A percentile compares a stretch with the other conserved stretches of the same genome.
Conservation (phyloP, 345 rosid species). For the Pugionium cornutum region DNA sequence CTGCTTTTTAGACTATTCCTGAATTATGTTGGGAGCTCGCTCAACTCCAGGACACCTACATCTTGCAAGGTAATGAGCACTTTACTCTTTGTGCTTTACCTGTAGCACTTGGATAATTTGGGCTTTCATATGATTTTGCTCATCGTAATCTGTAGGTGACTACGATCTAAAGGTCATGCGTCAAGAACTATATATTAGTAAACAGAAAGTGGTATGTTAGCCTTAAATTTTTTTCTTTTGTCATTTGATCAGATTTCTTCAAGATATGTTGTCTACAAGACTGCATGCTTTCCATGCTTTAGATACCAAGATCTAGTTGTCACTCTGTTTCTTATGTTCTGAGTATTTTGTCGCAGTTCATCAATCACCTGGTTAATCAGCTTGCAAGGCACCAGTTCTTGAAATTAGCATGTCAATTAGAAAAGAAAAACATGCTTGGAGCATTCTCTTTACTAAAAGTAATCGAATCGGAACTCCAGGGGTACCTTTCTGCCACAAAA, state of each 20-base stretch:
- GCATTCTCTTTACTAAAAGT: conserved; percentile 87
- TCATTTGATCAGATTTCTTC: background rate
- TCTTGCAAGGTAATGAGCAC: conserved; percentile 71
- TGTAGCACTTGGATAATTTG: conserved; percentile 18
- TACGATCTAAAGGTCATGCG: conserved; percentile 97
- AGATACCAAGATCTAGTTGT: conserved; percentile 7
- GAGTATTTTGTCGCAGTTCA: conserved; percentile 57
- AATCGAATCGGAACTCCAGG: conserved; percentile 86
- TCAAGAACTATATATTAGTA: conserved; percentile 80
- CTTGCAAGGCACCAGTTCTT: conserved; percentile 92
- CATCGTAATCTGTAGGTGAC: conserved; percentile 61
- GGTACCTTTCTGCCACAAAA: conserved; percentile 75
- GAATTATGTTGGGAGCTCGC: conserved; percentile 97
- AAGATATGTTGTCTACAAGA: conserved; percentile 8
- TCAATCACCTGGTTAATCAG: conserved; percentile 86
- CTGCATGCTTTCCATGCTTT: background rate
- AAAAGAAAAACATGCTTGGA: conserved; percentile 85
- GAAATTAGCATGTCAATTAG: conserved; percentile 86
- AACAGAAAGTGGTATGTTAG: conserved; percentile 73
- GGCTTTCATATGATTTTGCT: conserved; percentile 18
- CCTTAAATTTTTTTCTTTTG: background rate
- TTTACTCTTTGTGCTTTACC: conserved; percentile 8
- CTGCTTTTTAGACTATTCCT: conserved; percentile 70
- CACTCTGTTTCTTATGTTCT: conserved; percentile 7
- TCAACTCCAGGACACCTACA: conserved; percentile 90